Conservation (phyloP, 306 rosid genomes). For the Oemleria cerasiformis region DNA sequence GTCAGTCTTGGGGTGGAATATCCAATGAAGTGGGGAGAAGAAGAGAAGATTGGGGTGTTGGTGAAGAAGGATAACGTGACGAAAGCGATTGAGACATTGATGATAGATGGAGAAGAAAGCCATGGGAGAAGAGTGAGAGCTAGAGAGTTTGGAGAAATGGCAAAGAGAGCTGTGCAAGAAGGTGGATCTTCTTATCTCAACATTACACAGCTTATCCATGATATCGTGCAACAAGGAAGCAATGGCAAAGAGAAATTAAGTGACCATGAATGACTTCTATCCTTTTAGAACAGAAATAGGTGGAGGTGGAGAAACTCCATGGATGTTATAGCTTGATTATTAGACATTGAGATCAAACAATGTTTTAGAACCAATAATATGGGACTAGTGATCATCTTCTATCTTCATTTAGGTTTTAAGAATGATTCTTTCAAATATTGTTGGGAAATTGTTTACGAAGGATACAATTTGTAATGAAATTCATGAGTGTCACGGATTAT, state of each 20-base stretch:
- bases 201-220: slow-evolving; percentile 17
- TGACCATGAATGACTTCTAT: too few species aligned
- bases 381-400: too few species aligned
- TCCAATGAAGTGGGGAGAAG: slow-evolving; percentile 35
- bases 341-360: too few species aligned
- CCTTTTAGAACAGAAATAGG: too few species aligned
- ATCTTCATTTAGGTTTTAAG: too few species aligned
- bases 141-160: slow-evolving; percentile 14
- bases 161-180: slow-evolving; percentile 26
- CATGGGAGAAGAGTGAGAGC: slow-evolving; percentile 21
- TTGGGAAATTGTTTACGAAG: too few species aligned
- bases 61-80: slow-evolving; percentile 41
- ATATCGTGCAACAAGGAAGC: slow-evolving; percentile 15
- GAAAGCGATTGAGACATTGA: slow-evolving; percentile 28
- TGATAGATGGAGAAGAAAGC: slow-evolving; percentile 21
- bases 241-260: neutral
- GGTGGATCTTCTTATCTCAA: slow-evolving; percentile 30
- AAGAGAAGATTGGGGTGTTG: slow-evolving; percentile 30
- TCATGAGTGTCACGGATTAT: too few species aligned
- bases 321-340: too few species aligned
- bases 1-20: slow-evolving; percentile 47
- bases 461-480: too few species aligned
- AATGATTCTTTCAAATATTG: too few species aligned
- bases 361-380: too few species aligned
- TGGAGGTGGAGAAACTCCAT: too few species aligned